These are phyloP conservation scores for Silene noctiflora DNA, from an alignment of 179 eudicot species.

Conservation along the genomic window DNA sequence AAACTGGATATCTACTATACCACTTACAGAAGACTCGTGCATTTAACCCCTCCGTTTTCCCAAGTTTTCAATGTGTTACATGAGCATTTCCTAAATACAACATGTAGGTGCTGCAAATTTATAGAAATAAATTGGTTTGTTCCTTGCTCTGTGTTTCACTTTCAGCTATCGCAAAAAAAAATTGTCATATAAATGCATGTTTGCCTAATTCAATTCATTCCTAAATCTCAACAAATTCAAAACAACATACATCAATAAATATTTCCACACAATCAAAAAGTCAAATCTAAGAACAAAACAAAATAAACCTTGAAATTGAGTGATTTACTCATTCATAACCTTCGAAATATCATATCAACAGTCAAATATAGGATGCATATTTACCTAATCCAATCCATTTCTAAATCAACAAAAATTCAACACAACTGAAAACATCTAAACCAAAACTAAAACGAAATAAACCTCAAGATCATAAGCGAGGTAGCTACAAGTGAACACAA, in stretches of 20 bases:
- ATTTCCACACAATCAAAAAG: not conserved
- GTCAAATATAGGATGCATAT: not conserved
- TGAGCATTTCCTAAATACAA: slow-evolving; percentile 2
- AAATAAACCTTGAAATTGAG: not conserved
- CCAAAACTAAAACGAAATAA: not conserved
- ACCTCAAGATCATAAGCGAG: too few relatives aligned
- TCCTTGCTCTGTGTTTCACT: not conserved
- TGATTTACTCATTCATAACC: not conserved
- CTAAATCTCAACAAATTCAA: not conserved
- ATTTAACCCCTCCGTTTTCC: slow-evolving; percentile 2
- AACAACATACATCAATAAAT: not conserved
- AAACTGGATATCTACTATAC: slow-evolving; percentile 13
- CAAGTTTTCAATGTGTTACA: slow-evolving; percentile 3
- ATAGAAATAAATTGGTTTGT: not conserved
- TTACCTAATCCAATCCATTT: not conserved
- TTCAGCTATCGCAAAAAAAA: not conserved
- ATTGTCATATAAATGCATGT: not conserved
- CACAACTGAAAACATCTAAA: too few relatives aligned
- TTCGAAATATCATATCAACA: not conserved
- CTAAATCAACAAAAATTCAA: too few relatives aligned
- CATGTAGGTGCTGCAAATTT: not conserved
- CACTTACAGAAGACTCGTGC: not conserved
- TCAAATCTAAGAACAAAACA: not conserved
- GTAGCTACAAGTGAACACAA: too few relatives aligned
- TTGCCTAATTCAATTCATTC: not conserved